Percentiles rank a stretch among this genome's conserved stretches.
phyloP scores from a whole-genome alignment of 768 basidiomycete genomes.

The Gymnopilus junonius region DNA sequence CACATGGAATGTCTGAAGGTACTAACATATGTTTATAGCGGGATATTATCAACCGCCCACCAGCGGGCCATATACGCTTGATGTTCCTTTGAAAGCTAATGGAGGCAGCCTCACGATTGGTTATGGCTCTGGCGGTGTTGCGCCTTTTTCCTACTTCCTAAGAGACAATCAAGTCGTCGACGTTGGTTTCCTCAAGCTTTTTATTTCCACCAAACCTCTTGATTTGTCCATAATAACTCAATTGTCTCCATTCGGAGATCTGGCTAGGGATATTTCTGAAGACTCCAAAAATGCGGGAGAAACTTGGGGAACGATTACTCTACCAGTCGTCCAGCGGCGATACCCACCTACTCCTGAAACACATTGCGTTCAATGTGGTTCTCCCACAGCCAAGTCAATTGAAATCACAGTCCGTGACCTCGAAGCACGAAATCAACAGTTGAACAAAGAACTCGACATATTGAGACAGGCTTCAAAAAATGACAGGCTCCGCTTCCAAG shows the following conservation, averaged over 20 bases:
- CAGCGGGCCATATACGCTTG: not conserved
- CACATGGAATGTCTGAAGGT: not conserved
- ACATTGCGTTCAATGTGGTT: conserved; percentile 7
- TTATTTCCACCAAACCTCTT: conserved; percentile 11
- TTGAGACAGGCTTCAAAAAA: not conserved
- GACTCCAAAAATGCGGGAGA: not conserved
- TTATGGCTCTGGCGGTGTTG: conserved; percentile 12
- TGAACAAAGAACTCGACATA: not conserved
- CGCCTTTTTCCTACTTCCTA: conserved; percentile 15
- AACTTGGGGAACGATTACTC: conserved; percentile 15
- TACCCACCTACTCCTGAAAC: conserved; percentile 32
- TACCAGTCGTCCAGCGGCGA: conserved; percentile 16
- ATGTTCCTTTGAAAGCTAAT: conserved; percentile 14
- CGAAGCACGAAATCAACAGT: not conserved
- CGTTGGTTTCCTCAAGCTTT: conserved; percentile 20
- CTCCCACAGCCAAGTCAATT: not conserved
- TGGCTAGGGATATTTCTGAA: not conserved
- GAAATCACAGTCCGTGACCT: conserved; percentile 22
- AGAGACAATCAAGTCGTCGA: conserved; percentile 16
- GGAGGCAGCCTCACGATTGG: conserved; percentile 18
- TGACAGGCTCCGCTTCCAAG: not conserved
- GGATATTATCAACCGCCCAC: conserved; percentile 12
- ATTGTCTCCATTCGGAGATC: conserved; percentile 16
- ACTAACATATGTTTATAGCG: not conserved
- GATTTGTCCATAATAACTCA: conserved; percentile 14